Conservation (phyloP, 169 alveolate genomes). For the Babesia bovis region DNA sequence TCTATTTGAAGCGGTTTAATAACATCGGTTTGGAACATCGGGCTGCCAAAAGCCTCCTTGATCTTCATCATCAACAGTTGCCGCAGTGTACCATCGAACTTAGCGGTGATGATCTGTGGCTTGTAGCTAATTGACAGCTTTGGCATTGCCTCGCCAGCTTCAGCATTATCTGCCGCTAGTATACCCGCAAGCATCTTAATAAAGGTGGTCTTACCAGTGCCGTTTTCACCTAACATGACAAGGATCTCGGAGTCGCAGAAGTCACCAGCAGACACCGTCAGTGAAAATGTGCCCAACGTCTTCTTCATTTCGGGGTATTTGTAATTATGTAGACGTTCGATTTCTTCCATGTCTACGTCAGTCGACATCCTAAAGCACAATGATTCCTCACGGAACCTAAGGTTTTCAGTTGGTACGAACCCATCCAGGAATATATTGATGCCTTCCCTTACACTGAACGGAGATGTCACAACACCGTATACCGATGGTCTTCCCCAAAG, state of each 20-base stretch:
- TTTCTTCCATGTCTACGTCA: conserved; percentile 75
- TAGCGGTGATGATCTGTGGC: conserved; percentile 97
- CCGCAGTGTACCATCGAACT: conserved; percentile 95
- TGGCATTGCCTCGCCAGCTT: conserved; percentile 84
- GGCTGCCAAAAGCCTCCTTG: conserved; percentile 87
- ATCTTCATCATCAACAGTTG: conserved; percentile 90
- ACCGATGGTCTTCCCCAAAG: conserved; percentile 99
- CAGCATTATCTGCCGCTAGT: conserved; percentile 89
- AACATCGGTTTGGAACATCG: conserved; percentile 95
- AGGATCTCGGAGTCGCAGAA: conserved; percentile 94
- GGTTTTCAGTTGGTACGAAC: conserved; percentile 98
- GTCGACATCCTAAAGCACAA: conserved; percentile 88
- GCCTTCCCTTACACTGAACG: conserved; percentile 98
- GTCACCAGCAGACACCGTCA: conserved; percentile 89
- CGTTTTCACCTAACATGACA: conserved; percentile 98
- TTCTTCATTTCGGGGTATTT: conserved; percentile 82
- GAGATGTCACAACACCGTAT: conserved; percentile 99
- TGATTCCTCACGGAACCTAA: conserved; percentile 97
- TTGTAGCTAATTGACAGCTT: conserved; percentile 93
- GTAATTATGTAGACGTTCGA: conserved; percentile 77
- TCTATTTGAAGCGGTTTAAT: conserved; percentile 95
- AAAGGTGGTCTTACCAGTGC: conserved; percentile 99
- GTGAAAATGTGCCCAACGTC: conserved; percentile 84
- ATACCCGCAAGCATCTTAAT: conserved; percentile 96
- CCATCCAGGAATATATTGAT: conserved; percentile 98